Evolutionary conservation across 2,329 filamentous ascomycete genomes (phyloP).

Genomic region (Gaeumannomyces tritici): DNA sequence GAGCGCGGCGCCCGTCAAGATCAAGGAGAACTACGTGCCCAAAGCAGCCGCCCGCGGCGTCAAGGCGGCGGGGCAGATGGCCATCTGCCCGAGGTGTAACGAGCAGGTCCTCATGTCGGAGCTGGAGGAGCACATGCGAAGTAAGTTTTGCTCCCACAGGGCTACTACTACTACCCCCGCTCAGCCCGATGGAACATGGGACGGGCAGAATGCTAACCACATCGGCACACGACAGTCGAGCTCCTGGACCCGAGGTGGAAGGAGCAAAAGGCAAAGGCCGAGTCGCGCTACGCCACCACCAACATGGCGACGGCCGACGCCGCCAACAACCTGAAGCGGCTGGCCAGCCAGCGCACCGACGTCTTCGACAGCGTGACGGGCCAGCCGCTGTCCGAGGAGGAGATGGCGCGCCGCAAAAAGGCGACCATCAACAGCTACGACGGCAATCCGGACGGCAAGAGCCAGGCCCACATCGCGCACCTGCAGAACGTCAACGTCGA

Average conservation of each 20-base stretch:
- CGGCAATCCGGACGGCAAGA: conserved; percentile 52
- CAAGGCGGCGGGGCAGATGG: conserved; percentile 55
- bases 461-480: conserved; percentile 40
- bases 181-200: neutral
- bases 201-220: neutral
- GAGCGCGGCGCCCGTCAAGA: conserved; percentile 67
- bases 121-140: conserved; percentile 86
- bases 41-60: conserved; percentile 57
- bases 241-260: conserved; percentile 91
- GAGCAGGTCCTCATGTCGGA: conserved; percentile 82
- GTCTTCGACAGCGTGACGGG: conserved; percentile 72
- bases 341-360: conserved; percentile 80
- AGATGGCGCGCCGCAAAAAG: conserved; percentile 65
- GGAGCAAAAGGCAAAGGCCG: conserved; percentile 84
- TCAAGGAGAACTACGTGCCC: conserved; percentile 87
- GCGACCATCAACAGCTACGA: conserved; percentile 57
- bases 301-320: conserved; percentile 82
- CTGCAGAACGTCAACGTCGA: conserved; percentile 68
- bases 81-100: conserved; percentile 85
- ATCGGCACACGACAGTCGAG: conserved; percentile 51
- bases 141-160: conserved; percentile 30
- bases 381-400: conserved; percentile 61
- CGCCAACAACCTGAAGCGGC: conserved; percentile 88
- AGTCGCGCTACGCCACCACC: conserved; percentile 74
- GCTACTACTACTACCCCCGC: neutral